Base-by-base conservation (phyloP, 2,329 filamentous ascomycete genomes). In the Corynespora cassiicola region DNA sequence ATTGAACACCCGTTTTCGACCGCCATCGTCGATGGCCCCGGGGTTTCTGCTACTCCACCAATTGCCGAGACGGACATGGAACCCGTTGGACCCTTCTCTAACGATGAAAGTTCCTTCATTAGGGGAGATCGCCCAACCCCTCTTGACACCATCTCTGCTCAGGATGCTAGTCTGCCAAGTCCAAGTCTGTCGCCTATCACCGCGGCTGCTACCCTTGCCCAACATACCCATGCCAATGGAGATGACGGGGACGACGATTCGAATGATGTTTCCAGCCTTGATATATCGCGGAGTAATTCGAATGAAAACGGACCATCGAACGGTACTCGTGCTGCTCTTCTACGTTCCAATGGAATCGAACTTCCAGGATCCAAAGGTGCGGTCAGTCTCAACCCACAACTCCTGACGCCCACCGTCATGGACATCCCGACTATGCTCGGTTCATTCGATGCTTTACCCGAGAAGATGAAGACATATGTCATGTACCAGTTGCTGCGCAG, bases 401-500 rank as follows among this genome's bases (percentile, higher is more conserved):
- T 69, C 36, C 52, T 64, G 32, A 59, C 65, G 35, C 61, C 73
- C 40, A 65, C 58, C 0, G 47, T 92, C 14, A 80, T 91, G 70
- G 88, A 95, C 56, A 87, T 92, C n/a, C 88, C 88, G 6, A 81
- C 79, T 11, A 88, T 99, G 77, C 73, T 99, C 11, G 88, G 96
- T 54, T 85, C 85, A 2, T 99, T 97, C 57, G 92, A 97, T 65
- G 81, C 87, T 6, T 87, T 99, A 78, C 90, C 92, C 2, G 83
- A 88, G 28, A 87, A 94, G 57, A 84, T 99, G 80, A 94, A 99
- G 71, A 88, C 87, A 0, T 95, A 95, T 63, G 86, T 99, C 71
- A 95, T 99, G 84, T 97, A 95, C 64, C 92, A 99, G 63, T 83
- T 99, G 38, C 79, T 99, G 17, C 86, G 89, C 39, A 81, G 94